A percentile compares a stretch with the other conserved stretches of the same genome.
Evolutionary conservation across 2,329 filamentous ascomycete species (phyloP).

Genomic region (Corinectria fuckeliana): DNA sequence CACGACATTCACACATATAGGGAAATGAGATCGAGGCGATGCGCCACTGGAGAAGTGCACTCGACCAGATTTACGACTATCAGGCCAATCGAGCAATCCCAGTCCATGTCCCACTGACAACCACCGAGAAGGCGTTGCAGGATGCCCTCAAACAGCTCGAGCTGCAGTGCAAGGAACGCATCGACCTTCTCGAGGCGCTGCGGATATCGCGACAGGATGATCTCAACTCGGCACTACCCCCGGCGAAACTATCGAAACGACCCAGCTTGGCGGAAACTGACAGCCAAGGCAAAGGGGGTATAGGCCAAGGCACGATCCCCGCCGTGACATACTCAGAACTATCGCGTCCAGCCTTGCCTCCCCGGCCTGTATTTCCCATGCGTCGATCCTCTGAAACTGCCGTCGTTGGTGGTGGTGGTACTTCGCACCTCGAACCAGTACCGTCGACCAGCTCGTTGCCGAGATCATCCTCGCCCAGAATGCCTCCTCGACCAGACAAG

Average conservation of each 20-base stretch:
- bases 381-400: constrained; percentile 60
- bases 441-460: constrained; percentile 30
- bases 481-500: constrained; percentile 45
- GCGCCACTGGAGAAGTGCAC: constrained; percentile 85
- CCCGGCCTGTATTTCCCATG: constrained; percentile 62
- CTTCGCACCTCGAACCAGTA: constrained; percentile 24
- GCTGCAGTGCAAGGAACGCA: constrained; percentile 89
- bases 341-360: constrained; percentile 69
- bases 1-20: constrained; percentile 52
- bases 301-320: constrained; percentile 83
- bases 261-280: constrained; percentile 29
- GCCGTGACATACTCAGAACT: constrained; percentile 81
- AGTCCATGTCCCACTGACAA: constrained; percentile 73
- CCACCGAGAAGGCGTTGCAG: constrained; percentile 83
- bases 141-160: constrained; percentile 85
- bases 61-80: constrained; percentile 88
- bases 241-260: constrained; percentile 32
- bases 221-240: constrained; percentile 22
- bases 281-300: constrained; percentile 61
- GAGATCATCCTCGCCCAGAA: constrained; percentile 42
- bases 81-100: constrained; percentile 76
- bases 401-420: constrained; percentile 45
- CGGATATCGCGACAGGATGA: constrained; percentile 64
- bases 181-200: constrained; percentile 85
- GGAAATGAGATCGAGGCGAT: constrained; percentile 91